Evolutionary conservation across 148 eudicot species (phyloP).

Genomic region (Vaccinium vitisidaea): DNA sequence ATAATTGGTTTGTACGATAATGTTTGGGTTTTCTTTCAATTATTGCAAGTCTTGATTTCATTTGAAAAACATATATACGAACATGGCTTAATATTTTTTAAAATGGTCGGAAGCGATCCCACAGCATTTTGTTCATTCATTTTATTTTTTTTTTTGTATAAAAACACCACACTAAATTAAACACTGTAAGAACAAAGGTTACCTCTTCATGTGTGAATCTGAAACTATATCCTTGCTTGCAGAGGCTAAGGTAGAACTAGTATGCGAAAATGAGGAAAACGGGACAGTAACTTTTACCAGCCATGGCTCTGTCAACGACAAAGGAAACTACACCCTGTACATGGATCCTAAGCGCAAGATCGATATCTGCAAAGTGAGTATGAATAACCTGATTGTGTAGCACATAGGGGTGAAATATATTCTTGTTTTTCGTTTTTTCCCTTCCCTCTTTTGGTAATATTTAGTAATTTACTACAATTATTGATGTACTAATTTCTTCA

Average conservation of each 20-base stretch:
- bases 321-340: background rate
- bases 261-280: too few species aligned
- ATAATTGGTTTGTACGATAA: background rate
- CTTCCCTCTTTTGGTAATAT: background rate
- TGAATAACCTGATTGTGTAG: too few species aligned
- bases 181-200: background rate
- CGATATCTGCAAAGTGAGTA: background rate
- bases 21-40: too few species aligned
- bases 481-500: background rate
- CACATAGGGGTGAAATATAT: too few species aligned
- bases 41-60: too few species aligned
- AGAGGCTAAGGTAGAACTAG: background rate
- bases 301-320: background rate
- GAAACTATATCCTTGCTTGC: background rate
- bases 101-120: background rate
- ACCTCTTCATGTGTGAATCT: background rate
- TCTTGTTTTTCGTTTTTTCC: too few species aligned
- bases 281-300: too few species aligned
- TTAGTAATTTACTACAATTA: too few species aligned
- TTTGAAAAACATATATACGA: too few species aligned
- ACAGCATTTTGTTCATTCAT: background rate
- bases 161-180: background rate
- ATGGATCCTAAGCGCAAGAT: background rate
- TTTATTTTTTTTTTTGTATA: too few species aligned
- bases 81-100: too few species aligned